These are phyloP conservation scores for Aspergillus jensenii DNA, from an alignment of 2,329 filamentous ascomycete genomes.

Conservation along the genomic window DNA sequence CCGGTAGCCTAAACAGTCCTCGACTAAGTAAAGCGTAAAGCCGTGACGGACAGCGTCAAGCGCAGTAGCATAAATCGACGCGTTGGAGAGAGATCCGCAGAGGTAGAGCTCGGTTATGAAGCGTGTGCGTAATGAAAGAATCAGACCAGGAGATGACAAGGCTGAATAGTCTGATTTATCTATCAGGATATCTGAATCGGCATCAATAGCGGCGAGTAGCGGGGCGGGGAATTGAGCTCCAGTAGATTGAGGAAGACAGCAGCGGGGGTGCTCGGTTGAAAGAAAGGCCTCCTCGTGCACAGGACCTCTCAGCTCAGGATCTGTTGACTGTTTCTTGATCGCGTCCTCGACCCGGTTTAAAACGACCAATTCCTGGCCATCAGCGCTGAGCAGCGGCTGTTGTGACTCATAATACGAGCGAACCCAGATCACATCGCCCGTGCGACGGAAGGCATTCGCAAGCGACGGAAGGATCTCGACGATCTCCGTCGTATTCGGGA, in stretches of 20 bases:
- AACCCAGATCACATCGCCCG: constrained; percentile 80
- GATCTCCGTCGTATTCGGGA: constrained; percentile 64
- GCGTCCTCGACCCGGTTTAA: constrained; percentile 40
- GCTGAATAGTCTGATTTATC: constrained; percentile 85
- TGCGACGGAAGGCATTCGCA: constrained; percentile 69
- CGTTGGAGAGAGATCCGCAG: constrained; percentile 81
- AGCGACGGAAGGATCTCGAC: constrained; percentile 66
- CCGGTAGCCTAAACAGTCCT: constrained; percentile 85
- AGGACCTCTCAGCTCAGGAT: constrained; percentile 20
- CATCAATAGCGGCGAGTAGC: constrained; percentile 51
- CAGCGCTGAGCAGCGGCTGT: constrained; percentile 55
- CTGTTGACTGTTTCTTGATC: constrained; percentile 9
- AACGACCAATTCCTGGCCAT: constrained; percentile 47
- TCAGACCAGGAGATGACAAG: constrained; percentile 70
- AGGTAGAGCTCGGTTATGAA: constrained; percentile 88
- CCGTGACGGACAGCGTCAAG: constrained; percentile 87
- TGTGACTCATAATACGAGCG: constrained; percentile 70
- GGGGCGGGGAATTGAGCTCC: constrained; percentile 53
- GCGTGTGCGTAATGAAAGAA: constrained; percentile 76
- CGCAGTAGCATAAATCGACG: constrained; percentile 87
- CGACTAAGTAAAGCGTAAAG: constrained; percentile 79
- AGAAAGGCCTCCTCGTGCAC: constrained; percentile 47
- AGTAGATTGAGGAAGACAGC: constrained; percentile 40
- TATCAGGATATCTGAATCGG: constrained; percentile 53
- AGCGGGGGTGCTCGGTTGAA: constrained; percentile 32